These are phyloP conservation scores for Biscogniauxia mediterranea DNA, from an alignment of 2,329 filamentous ascomycete genomes.

Conservation along the genomic window DNA sequence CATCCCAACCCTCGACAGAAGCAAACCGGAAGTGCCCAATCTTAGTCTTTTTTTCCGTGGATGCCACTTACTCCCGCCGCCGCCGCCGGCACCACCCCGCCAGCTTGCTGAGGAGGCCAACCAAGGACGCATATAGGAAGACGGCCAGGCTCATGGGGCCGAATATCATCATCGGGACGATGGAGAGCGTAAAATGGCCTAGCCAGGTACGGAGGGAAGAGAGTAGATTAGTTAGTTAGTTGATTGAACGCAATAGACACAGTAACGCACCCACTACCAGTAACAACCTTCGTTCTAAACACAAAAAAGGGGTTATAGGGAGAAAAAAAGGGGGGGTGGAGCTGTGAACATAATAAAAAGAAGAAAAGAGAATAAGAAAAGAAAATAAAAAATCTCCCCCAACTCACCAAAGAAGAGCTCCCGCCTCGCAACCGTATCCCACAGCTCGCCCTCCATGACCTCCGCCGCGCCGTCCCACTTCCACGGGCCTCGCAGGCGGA, in stretches of 20 bases:
- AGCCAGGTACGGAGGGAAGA: too few species aligned
- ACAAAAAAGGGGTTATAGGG: neutral
- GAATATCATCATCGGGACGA: slow-evolving; percentile 23
- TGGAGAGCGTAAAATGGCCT: slow-evolving; percentile 22
- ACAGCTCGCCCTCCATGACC: slow-evolving; percentile 44
- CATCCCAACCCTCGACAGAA: too few species aligned
- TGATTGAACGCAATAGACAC: neutral
- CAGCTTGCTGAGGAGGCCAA: neutral
- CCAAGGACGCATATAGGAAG: slow-evolving; percentile 15
- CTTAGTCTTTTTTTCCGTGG: too few species aligned
- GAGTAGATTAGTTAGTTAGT: neutral
- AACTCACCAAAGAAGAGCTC: slow-evolving; percentile 22
- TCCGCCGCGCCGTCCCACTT: slow-evolving; percentile 35
- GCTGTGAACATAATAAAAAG: too few species aligned
- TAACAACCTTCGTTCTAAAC: too few species aligned
- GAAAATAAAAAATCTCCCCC: neutral
- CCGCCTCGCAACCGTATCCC: slow-evolving; percentile 24
- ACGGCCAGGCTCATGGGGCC: slow-evolving; percentile 19
- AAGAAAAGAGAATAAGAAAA: neutral
- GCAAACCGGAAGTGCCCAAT: too few species aligned
- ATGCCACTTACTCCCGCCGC: neutral
- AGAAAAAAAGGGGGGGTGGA: neutral
- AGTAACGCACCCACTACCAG: too few species aligned
- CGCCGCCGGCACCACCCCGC: neutral
- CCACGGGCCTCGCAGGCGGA: slow-evolving; percentile 46